Evolutionary conservation across 208 protist genomes (phyloP).

Genomic region (Wallacemonas sp.): DNA sequence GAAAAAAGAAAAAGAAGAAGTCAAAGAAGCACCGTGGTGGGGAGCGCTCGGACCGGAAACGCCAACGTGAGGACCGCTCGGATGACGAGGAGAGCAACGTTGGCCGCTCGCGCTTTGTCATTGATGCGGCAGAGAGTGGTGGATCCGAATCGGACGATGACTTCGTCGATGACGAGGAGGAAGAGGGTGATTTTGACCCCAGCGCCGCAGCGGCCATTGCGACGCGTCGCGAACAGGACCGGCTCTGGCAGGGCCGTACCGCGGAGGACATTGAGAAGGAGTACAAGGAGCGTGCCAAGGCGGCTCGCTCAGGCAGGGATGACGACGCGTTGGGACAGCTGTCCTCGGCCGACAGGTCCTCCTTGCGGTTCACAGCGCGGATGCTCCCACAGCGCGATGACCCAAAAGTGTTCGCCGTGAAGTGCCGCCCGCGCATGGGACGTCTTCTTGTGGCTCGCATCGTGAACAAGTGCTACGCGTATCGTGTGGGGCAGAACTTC

Average conservation of each 20-base stretch:
- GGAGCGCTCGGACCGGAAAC: slow-evolving; percentile 5
- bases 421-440: slow-evolving; percentile 82
- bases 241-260: slow-evolving; percentile 6
- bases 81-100: slow-evolving; percentile 26
- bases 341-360: slow-evolving; percentile 51
- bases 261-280: slow-evolving; percentile 73
- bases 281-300: slow-evolving; percentile 66
- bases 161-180: slow-evolving; percentile 51
- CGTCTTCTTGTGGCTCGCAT: slow-evolving; percentile 86
- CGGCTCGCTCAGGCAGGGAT: slow-evolving; percentile 13
- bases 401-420: slow-evolving; percentile 90
- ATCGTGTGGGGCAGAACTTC: slow-evolving; percentile 80
- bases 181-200: slow-evolving; percentile 30
- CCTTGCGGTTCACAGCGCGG: slow-evolving; percentile 67
- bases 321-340: slow-evolving; percentile 20
- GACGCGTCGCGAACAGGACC: not conserved
- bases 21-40: slow-evolving; percentile 1
- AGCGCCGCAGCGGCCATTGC: slow-evolving; percentile 15
- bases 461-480: slow-evolving; percentile 92
- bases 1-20: slow-evolving; percentile 22
- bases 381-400: slow-evolving; percentile 76
- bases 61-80: slow-evolving; percentile 17
- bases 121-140: slow-evolving; percentile 49
- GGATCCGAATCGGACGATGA: slow-evolving; percentile 33
- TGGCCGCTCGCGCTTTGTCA: slow-evolving; percentile 38